Percentiles rank a stretch among this genome's conserved stretches.
Conservation (phyloP, 2,329 filamentous ascomycete genomes). For the Chalara sp. region DNA sequence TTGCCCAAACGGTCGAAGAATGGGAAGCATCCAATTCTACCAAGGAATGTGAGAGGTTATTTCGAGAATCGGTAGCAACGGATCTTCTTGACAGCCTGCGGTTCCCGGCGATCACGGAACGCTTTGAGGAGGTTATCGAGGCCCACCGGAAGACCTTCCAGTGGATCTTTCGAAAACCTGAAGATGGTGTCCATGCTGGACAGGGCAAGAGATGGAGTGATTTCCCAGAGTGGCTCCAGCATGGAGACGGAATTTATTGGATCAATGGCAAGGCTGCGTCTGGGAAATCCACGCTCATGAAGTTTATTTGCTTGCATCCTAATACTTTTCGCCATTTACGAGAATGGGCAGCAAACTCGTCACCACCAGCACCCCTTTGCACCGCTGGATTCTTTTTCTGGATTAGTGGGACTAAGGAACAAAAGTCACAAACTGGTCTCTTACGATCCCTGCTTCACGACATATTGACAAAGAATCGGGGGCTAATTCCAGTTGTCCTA, state of each 20-base stretch:
- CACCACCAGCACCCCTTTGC: too few relatives aligned
- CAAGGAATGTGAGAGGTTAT: too few relatives aligned
- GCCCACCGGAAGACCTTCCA: conserved; percentile 5
- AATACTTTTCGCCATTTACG: too few relatives aligned
- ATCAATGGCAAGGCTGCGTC: conserved; percentile 13
- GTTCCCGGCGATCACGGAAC: not conserved
- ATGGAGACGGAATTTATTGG: conserved; percentile 10
- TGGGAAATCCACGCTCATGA: conserved; percentile 16
- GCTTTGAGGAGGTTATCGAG: conserved; percentile 3
- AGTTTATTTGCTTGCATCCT: conserved; percentile 15
- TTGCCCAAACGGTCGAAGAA: too few relatives aligned
- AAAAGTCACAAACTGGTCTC: too few relatives aligned
- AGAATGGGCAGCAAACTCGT: too few relatives aligned
- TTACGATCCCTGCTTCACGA: too few relatives aligned
- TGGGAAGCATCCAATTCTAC: too few relatives aligned
- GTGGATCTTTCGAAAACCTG: conserved; percentile 7
- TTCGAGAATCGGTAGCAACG: not conserved
- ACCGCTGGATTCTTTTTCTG: too few relatives aligned
- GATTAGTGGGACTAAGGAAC: too few relatives aligned
- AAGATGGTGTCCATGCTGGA: not conserved
- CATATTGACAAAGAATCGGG: too few relatives aligned
- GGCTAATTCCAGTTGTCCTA: too few relatives aligned
- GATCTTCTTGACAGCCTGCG: not conserved
- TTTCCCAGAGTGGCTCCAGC: conserved; percentile 11
- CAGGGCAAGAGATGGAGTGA: not conserved